Base-by-base conservation (phyloP, 345 rosid species). In the Diplotaxis tenuifolia region DNA sequence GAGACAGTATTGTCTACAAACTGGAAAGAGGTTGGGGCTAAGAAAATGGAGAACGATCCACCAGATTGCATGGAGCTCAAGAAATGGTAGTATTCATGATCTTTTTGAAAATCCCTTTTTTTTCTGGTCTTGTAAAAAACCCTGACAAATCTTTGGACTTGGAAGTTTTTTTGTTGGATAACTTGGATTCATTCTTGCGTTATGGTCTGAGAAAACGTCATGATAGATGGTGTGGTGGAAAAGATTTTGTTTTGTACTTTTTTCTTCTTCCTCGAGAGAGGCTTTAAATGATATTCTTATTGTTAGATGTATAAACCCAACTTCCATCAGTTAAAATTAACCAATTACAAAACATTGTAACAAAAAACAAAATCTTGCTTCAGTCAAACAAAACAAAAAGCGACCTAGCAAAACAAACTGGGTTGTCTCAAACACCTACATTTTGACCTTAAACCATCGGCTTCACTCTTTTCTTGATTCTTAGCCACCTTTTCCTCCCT, bases 61-160 rank as follows among this genome's bases (percentile, higher is more conserved):
- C 97, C 95, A 0, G 88, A 84, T 11, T 92, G 97, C 14, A 89
- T 91, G 95, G 89, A 91, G 84, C 57, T 87, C 74, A 89, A 68
- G 87, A 91, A 89, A 73, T 91, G 95, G 95, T 86, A 89, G 82
- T 71, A 70, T 66, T 85, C 66, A 74, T 71, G 18, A 45, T 45
- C 58, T 40, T 12, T 62, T 10, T n/a, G n/a, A 36, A 21, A 23
- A 9, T 60, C 36, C 2, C n/a, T n/a, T n/a, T 9, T 7, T 21
- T 65, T 61, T 54, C 28, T 49, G 8, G 20, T 10, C 29, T 20
- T 70, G 60, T 67, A 22, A 25, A 67, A 73, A 66, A 31, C 10
- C 57, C 6, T 15, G 61, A 57, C 60, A 32, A 50, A 12, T 32
- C 62, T 14, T 28, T 19, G 16, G 23, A 65, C 32, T 38, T 4